A percentile compares a stretch with the other conserved stretches of the same genome.
phyloP scores from a whole-genome alignment of 768 basidiomycete genomes.

The Punctularia strigosozonata region DNA sequence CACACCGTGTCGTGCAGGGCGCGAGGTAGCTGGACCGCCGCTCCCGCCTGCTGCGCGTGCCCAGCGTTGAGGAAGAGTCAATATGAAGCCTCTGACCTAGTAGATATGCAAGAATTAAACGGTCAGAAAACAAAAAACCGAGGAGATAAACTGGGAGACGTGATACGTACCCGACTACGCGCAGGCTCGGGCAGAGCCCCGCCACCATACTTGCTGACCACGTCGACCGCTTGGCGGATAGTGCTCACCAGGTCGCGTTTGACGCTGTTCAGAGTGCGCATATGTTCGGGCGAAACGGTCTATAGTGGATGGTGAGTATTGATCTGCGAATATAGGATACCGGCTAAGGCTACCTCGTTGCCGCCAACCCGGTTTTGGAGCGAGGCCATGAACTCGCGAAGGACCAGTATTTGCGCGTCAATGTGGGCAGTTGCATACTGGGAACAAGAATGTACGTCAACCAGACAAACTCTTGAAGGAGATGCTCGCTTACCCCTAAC shows the following conservation, averaged over 20 bases:
- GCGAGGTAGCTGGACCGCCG: constrained; percentile 8
- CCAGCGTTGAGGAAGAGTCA: constrained; percentile 78
- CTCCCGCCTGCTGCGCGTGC: constrained; percentile 29
- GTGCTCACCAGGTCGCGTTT: constrained; percentile 82
- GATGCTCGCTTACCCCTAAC: constrained; percentile 51
- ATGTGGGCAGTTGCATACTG: constrained; percentile 84
- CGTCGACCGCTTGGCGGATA: constrained; percentile 79
- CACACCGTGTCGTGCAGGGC: constrained; percentile 1
- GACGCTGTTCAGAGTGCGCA: constrained; percentile 60
- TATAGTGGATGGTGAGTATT: constrained; percentile 19
- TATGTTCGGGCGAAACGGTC: constrained; percentile 24
- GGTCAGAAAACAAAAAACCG: too few relatives aligned
- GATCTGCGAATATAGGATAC: constrained; percentile 21
- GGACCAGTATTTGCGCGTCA: constrained; percentile 73
- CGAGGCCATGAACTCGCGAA: constrained; percentile 74
- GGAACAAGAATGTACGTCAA: background rate
- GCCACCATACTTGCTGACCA: constrained; percentile 78
- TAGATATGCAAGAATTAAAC: too few relatives aligned
- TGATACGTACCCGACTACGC: constrained; percentile 51
- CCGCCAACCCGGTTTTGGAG: too few relatives aligned
- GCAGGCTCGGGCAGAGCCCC: constrained; percentile 82
- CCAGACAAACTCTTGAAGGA: background rate
- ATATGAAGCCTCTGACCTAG: constrained; percentile 68
- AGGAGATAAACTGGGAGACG: too few relatives aligned
- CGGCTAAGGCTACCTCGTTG: too few relatives aligned